A percentile compares a stretch with the other conserved stretches of the same genome.
Conservation (phyloP, 2,329 filamentous ascomycete species). For the Arthrinium phaeospermum region DNA sequence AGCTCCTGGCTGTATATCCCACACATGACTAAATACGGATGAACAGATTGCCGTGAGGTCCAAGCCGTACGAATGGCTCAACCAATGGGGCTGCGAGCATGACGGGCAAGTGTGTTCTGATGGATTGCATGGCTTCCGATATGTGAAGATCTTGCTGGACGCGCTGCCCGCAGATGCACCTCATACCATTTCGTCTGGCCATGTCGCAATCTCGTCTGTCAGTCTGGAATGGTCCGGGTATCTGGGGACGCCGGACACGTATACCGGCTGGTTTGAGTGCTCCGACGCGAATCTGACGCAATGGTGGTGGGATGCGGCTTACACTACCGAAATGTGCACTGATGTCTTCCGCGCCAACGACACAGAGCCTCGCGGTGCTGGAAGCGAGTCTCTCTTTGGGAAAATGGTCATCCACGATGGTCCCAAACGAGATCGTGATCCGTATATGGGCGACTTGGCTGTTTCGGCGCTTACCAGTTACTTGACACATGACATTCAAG, state of each 20-base stretch:
- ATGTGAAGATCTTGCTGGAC: constrained; percentile 54
- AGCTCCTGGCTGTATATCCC: background rate
- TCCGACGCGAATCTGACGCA: constrained; percentile 54
- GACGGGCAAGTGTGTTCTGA: constrained; percentile 53
- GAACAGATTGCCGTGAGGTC: constrained; percentile 50
- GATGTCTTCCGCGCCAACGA: constrained; percentile 53
- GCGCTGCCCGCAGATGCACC: constrained; percentile 50
- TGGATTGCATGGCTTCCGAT: constrained; percentile 59
- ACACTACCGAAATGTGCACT: constrained; percentile 56
- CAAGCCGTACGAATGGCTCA: constrained; percentile 50
- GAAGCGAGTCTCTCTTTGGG: constrained; percentile 48
- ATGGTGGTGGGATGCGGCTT: constrained; percentile 60
- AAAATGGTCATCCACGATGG: constrained; percentile 56
- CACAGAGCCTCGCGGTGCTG: constrained; percentile 53
- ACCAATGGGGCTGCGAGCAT: constrained; percentile 50
- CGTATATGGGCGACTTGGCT: constrained; percentile 58
- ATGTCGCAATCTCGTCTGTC: constrained; percentile 50
- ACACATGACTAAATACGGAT: background rate
- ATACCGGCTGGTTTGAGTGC: constrained; percentile 58
- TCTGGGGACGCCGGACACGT: constrained; percentile 54
- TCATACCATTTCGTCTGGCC: constrained; percentile 48
- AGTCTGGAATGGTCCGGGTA: constrained; percentile 50
- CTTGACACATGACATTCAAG: constrained; percentile 49
- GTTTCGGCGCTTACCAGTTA: constrained; percentile 55
- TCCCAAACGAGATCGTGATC: constrained; percentile 58